Percentiles rank a stretch among this genome's conserved stretches.
Evolutionary conservation across 1,139 yeast genomes (phyloP).

Genomic region (Candida smagusa): DNA sequence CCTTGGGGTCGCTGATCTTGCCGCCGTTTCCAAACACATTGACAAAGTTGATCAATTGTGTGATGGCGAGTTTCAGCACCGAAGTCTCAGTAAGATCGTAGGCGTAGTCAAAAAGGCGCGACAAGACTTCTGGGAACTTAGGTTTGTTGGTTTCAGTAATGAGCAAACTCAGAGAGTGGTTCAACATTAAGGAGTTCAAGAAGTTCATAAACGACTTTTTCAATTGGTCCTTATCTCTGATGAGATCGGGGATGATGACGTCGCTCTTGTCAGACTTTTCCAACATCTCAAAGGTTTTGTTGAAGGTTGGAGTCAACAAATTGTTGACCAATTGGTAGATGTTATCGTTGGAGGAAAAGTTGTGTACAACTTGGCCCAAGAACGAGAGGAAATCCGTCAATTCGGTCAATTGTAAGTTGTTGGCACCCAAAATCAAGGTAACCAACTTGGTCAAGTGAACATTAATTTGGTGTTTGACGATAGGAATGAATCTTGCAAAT

Average conservation of each 20-base stretch:
- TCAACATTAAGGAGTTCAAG: slow-evolving; percentile 65
- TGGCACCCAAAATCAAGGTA: slow-evolving; percentile 67
- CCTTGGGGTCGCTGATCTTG: slow-evolving; percentile 51
- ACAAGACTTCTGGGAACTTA: slow-evolving; percentile 61
- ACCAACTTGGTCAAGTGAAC: slow-evolving; percentile 70
- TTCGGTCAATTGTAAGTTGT: slow-evolving; percentile 60
- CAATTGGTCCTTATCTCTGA: slow-evolving; percentile 58
- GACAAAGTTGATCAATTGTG: slow-evolving; percentile 66
- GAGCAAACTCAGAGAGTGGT: slow-evolving; percentile 76
- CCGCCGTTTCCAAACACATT: slow-evolving; percentile 63
- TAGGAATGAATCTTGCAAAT: slow-evolving; percentile 80
- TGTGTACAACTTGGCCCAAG: slow-evolving; percentile 83
- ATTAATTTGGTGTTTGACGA: slow-evolving; percentile 47
- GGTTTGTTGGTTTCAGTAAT: slow-evolving; percentile 63
- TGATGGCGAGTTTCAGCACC: slow-evolving; percentile 66
- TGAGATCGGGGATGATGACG: slow-evolving; percentile 42
- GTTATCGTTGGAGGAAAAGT: slow-evolving; percentile 61
- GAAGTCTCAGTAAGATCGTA: slow-evolving; percentile 52
- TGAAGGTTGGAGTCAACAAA: slow-evolving; percentile 68
- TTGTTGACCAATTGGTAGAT: slow-evolving; percentile 74
- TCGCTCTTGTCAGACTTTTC: slow-evolving; percentile 16
- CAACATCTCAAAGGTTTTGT: slow-evolving; percentile 58
- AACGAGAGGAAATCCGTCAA: slow-evolving; percentile 80
- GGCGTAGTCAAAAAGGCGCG: slow-evolving; percentile 64
- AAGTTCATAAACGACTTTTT: slow-evolving; percentile 71